A percentile compares a stretch with the other conserved stretches of the same genome.
Evolutionary conservation across 371 early-diverging fungal genomes (phyloP).

Genomic region (Rhizomucor miehei): DNA sequence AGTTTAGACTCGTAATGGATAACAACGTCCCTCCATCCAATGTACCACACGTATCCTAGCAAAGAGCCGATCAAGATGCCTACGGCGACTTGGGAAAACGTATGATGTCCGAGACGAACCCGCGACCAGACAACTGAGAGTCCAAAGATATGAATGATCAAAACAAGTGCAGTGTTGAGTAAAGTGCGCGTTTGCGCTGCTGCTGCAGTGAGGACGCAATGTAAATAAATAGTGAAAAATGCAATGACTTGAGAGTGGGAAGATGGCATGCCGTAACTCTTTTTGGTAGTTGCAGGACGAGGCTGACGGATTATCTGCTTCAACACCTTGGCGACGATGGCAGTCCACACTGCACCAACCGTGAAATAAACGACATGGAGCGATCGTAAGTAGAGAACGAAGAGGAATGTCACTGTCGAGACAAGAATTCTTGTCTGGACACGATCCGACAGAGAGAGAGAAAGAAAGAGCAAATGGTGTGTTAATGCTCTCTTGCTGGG

Average conservation of each 20-base stretch:
- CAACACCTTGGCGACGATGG: conserved; percentile 38
- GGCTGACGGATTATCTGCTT: conserved; percentile 52
- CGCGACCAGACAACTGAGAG: conserved; percentile 54
- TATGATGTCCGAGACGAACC: conserved; percentile 48
- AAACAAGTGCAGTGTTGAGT: conserved; percentile 10
- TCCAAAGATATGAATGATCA: conserved; percentile 31
- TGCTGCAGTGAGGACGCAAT: conserved; percentile 20
- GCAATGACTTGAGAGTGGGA: conserved; percentile 73
- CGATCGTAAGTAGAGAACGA: conserved; percentile 24
- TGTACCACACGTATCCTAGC: conserved; percentile 9
- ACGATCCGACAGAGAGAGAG: too few species aligned
- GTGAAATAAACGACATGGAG: conserved; percentile 31
- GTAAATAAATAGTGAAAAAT: conserved; percentile 59
- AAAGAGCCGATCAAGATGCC: conserved; percentile 41
- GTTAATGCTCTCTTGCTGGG: too few species aligned
- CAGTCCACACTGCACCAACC: conserved; percentile 20
- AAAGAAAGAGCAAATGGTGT: too few species aligned
- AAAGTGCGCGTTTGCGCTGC: not conserved
- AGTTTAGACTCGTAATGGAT: not conserved
- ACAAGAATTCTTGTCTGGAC: conserved; percentile 12
- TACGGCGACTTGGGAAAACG: conserved; percentile 47
- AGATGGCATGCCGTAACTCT: conserved; percentile 74
- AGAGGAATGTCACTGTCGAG: conserved; percentile 2
- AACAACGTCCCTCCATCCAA: conserved; percentile 7
- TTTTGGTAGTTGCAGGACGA: conserved; percentile 26